Evolutionary conservation across 2,329 filamentous ascomycete species (phyloP).

Genomic region (Alternaria sp.): DNA sequence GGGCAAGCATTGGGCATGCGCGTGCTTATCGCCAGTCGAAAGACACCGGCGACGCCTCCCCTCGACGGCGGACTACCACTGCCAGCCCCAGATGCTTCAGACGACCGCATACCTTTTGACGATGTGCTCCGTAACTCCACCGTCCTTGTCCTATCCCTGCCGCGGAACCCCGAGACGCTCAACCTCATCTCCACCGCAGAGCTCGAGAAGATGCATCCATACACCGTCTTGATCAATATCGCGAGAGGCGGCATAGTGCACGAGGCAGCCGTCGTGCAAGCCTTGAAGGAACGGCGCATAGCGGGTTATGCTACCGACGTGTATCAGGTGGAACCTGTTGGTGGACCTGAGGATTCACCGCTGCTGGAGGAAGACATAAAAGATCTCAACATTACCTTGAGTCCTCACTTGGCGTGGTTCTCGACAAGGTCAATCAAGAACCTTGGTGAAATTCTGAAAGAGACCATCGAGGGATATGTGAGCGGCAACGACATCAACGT

Average conservation of each 20-base stretch:
- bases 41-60: conserved; percentile 19
- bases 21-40: conserved; percentile 58
- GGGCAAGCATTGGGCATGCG: conserved; percentile 58
- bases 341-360: conserved; percentile 51
- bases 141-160: conserved; percentile 49
- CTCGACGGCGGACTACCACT: conserved; percentile 14
- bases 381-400: conserved; percentile 60
- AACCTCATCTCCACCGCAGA: conserved; percentile 51
- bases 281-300: conserved; percentile 56
- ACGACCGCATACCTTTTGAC: conserved; percentile 48
- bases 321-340: conserved; percentile 58
- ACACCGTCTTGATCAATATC: conserved; percentile 60
- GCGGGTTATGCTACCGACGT: conserved; percentile 63
- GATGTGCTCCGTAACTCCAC: conserved; percentile 50
- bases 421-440: conserved; percentile 58
- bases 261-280: conserved; percentile 57
- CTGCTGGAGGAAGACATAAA: conserved; percentile 55
- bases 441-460: conserved; percentile 54
- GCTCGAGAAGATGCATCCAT: conserved; percentile 55
- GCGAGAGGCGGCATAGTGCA: conserved; percentile 61
- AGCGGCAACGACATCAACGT: conserved; percentile 52
- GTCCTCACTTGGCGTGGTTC: conserved; percentile 64
- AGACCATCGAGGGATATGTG: conserved; percentile 58
- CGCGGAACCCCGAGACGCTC: conserved; percentile 43
- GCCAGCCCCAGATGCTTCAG: conserved; percentile 14